Evolutionary conservation across 1,139 yeast genomes (phyloP), one percentile per base, ranked within the genome.

Genomic region (Geotrichum aggregatum): DNA sequence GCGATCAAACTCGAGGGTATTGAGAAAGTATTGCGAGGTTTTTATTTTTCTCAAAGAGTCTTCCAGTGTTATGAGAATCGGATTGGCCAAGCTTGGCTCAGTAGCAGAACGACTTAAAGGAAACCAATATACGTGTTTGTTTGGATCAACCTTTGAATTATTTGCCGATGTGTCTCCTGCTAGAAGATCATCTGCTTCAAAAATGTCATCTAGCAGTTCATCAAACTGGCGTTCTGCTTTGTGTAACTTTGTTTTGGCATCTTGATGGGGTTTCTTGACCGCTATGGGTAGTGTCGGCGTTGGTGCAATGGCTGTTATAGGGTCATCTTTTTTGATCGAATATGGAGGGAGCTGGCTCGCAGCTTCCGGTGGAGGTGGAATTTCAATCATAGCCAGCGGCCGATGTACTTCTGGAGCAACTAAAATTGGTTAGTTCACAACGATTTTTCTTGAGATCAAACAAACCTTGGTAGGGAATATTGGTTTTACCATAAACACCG

Each of bases 111-210:
- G 39, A 10, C 55, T 49, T 7, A 56, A 44, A 4, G 47, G 41
- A 19, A 52, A 50, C 42, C 52, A 53, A 30, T 45, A 13, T 30
- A 44, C 16, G 50, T 56, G n/a, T 55, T 59, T 7, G 58, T 53
- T 21, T 46, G 60, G 5, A 42, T 40, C 43, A 10, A 3, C 11
- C 13, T 45, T 40, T 3, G 11, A 31, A 11, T 36, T 22, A 7
- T 38, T 45, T 11, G 36, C 43, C 5, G 55, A 52, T 3, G 55
- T 49, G 39, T 52, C 55, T 13, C 34, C 47, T 3, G 52, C 44
- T 11, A 52, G 28, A 2, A 31, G 28, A 31, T 61, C 65, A 39
- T 62, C 61, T 0, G 62, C 58, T 24, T 57, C 59, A 50, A 62
- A 60, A 16, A 62, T 54, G 11, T 45, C 49, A n/a, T 56, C 59